Conservation (phyloP, 768 basidiomycete species). For the Phylloporus sp. region DNA sequence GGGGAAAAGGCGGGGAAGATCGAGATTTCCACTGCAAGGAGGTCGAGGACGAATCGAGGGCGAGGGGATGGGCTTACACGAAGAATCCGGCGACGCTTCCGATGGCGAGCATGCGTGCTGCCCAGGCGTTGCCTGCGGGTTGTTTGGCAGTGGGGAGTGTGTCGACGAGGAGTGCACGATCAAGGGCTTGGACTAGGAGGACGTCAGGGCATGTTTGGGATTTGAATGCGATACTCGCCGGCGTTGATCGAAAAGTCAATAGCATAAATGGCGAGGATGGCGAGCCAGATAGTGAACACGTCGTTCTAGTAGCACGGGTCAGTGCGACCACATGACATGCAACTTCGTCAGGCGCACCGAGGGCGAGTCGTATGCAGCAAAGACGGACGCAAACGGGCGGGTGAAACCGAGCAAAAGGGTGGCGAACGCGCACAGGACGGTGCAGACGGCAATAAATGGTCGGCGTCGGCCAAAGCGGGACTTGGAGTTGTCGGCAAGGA, state of each 20-base stretch:
- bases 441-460: constrained; percentile 77
- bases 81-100: constrained; percentile 88
- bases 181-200: constrained; percentile 72
- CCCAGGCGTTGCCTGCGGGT: constrained; percentile 90
- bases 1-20: constrained; percentile 65
- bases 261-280: constrained; percentile 63
- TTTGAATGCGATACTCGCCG: constrained; percentile 27
- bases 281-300: constrained; percentile 66
- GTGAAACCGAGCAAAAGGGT: constrained; percentile 86
- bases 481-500: constrained; percentile 79
- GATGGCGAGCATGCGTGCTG: constrained; percentile 83
- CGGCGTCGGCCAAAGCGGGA: constrained; percentile 80
- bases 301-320: constrained; percentile 60
- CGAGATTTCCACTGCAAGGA: constrained; percentile 63
- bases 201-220: not conserved
- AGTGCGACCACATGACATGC: no score
- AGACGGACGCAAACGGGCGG: constrained; percentile 52
- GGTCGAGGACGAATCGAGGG: not conserved
- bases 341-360: no score
- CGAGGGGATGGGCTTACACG: constrained; percentile 47
- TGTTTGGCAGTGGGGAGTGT: constrained; percentile 70
- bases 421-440: constrained; percentile 58
- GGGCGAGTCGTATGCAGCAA: constrained; percentile 32
- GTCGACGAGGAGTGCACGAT: constrained; percentile 88
- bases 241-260: constrained; percentile 65